phyloP scores from a whole-genome alignment of 345 rosid species.

The Draba incana region DNA sequence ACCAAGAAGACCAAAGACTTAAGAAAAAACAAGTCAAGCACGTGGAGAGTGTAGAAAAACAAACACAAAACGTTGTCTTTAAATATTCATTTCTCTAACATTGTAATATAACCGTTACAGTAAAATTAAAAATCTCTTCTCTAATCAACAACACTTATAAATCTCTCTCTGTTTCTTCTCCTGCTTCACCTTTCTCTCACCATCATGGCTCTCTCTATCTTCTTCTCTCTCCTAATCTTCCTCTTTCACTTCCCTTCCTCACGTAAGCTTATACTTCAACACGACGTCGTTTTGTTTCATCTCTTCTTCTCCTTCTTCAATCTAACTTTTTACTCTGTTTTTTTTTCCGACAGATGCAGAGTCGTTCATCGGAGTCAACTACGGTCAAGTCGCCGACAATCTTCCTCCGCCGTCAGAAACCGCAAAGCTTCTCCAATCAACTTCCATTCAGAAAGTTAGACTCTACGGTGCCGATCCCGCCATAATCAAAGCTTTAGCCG shows the following conservation, averaged over 20 bases:
- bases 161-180: slow-evolving; percentile 3
- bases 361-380: slow-evolving; percentile 82
- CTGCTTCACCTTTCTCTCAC: slow-evolving; percentile 12
- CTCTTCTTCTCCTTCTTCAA: neutral
- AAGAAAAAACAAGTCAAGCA: slow-evolving; percentile 12
- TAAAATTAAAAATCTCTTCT: slow-evolving; percentile 15
- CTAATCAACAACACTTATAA: neutral
- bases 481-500: slow-evolving; percentile 72
- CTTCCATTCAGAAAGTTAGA: slow-evolving; percentile 69
- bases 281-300: slow-evolving; percentile 1
- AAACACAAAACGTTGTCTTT: slow-evolving; percentile 23
- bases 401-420: slow-evolving; percentile 87
- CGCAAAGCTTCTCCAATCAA: slow-evolving; percentile 77
- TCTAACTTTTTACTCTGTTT: neutral
- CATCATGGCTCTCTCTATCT: slow-evolving; percentile 41
- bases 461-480: slow-evolving; percentile 89
- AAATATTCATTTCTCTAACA: neutral
- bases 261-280: slow-evolving; percentile 45
- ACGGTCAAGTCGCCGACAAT: slow-evolving; percentile 88
- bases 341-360: slow-evolving; percentile 53
- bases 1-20: slow-evolving; percentile 26
- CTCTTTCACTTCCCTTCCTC: slow-evolving; percentile 40
- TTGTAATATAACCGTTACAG: slow-evolving; percentile 28
- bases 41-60: slow-evolving; percentile 34
- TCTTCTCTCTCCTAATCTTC: slow-evolving; percentile 44